phyloP scores from a whole-genome alignment of 148 eudicot species.

The Rhododendron simsii region DNA sequence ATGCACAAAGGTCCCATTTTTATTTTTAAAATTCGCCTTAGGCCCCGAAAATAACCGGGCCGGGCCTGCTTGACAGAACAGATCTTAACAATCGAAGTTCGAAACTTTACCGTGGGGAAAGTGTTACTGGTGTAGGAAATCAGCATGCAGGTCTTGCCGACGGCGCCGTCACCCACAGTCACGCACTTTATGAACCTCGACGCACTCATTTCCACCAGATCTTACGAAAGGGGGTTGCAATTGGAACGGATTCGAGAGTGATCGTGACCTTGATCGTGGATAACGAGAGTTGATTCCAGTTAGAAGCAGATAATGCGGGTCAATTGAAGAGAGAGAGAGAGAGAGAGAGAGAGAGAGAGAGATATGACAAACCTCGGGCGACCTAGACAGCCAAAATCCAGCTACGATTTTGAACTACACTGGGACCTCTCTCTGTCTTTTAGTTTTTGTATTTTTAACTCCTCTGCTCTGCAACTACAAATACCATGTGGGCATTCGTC shows the following conservation, averaged over 20 bases:
- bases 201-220: slow-evolving; percentile 16
- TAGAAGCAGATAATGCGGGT: background rate
- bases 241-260: background rate
- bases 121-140: slow-evolving; percentile 20
- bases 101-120: slow-evolving; percentile 31
- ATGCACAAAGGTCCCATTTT: background rate
- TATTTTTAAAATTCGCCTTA: background rate
- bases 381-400: background rate
- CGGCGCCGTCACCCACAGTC: slow-evolving; percentile 45
- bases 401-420: background rate
- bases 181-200: slow-evolving; percentile 27
- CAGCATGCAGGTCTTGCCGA: slow-evolving; percentile 40
- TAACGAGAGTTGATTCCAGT: background rate
- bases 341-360: background rate
- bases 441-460: background rate
- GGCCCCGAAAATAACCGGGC: background rate
- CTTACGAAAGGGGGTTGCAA: background rate
- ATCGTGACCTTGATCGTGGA: background rate
- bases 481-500: background rate
- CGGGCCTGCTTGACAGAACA: background rate
- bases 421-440: background rate
- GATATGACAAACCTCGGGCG: background rate
- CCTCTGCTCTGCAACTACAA: background rate
- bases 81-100: background rate
- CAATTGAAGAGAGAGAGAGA: background rate